Evolutionary conservation across 106 monocot species (phyloP).

Genomic region (Posidonia australis): DNA sequence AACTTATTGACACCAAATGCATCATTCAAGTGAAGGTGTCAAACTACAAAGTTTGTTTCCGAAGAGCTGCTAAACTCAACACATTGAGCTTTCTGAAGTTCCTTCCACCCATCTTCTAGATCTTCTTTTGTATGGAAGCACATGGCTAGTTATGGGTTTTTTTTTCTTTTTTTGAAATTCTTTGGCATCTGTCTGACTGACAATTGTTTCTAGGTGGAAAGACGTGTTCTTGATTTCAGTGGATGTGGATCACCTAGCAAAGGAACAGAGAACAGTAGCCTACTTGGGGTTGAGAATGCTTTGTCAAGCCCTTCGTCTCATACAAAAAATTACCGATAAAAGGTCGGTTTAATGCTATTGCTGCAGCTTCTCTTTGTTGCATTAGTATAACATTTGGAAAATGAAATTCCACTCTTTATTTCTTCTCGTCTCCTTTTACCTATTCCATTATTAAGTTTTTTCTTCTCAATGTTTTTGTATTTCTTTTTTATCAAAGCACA

Average conservation of each 20-base stretch:
- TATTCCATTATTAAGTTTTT: background rate
- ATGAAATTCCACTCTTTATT: background rate
- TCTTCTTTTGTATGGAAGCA: background rate
- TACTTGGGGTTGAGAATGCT: background rate
- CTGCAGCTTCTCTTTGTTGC: background rate
- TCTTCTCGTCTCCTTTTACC: background rate
- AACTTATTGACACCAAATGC: too few relatives aligned
- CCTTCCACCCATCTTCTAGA: too few relatives aligned
- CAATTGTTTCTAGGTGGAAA: slow-evolving; percentile 4
- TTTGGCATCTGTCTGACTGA: background rate
- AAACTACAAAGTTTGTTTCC: background rate
- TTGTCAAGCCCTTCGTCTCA: background rate
- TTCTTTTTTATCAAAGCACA: background rate
- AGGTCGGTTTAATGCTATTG: background rate
- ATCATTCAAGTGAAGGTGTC: background rate
- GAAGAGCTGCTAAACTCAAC: too few relatives aligned
- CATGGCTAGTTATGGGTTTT: background rate
- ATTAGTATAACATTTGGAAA: background rate
- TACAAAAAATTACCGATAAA: background rate
- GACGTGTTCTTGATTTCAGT: slow-evolving; percentile 52
- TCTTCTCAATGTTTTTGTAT: background rate
- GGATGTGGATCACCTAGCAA: slow-evolving; percentile 33
- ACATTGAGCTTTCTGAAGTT: too few relatives aligned
- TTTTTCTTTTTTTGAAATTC: background rate
- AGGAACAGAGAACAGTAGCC: slow-evolving; percentile 10